Evolutionary conservation across 2,329 filamentous ascomycete species (phyloP).

Genomic region (Onygenales sp.): DNA sequence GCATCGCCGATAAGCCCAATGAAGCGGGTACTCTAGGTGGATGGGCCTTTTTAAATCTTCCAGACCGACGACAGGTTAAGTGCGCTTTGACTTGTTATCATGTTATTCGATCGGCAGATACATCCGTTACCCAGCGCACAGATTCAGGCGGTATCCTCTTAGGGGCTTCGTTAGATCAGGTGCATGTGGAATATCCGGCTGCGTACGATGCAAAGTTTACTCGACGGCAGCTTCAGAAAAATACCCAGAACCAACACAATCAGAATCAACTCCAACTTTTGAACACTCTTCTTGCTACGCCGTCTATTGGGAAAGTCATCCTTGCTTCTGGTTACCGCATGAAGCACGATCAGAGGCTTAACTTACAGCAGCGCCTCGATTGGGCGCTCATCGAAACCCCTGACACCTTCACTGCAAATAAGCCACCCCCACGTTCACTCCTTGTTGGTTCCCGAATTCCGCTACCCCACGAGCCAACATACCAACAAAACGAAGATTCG

Average conservation of each 20-base stretch:
- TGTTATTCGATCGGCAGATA: neutral
- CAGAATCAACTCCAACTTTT: too few species aligned
- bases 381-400: neutral
- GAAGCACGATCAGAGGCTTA: neutral
- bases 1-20: neutral
- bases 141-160: neutral
- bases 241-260: too few species aligned
- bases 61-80: neutral
- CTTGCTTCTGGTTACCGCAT: neutral
- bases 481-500: neutral
- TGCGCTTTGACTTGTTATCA: conserved; percentile 6
- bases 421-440: neutral
- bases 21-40: conserved; percentile 4
- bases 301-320: neutral
- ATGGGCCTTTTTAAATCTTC: conserved; percentile 4
- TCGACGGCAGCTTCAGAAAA: neutral
- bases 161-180: neutral
- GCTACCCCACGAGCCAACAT: neutral
- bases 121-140: neutral
- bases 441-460: neutral
- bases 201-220: neutral
- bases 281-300: neutral
- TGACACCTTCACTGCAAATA: neutral
- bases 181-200: conserved; percentile 2
- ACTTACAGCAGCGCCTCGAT: neutral